These are phyloP conservation scores for Massarina eburnea DNA, from an alignment of 2,329 filamentous ascomycete genomes.

Conservation along the genomic window DNA sequence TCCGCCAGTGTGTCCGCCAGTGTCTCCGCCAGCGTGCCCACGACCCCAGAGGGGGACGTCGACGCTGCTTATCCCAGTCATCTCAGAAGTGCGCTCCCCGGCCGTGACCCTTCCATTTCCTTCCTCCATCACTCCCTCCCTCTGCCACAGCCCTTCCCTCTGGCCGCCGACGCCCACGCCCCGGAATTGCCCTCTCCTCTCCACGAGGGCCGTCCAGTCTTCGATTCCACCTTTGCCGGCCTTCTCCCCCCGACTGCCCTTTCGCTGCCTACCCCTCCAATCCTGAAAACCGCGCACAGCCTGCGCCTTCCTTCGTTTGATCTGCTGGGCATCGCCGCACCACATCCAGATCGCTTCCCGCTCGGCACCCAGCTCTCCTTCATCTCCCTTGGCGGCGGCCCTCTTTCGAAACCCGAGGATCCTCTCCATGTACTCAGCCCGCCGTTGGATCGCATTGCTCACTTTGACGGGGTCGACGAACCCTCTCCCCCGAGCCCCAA, in stretches of 20 bases:
- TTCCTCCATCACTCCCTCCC: constrained; percentile 33
- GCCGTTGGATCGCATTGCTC: constrained; percentile 18
- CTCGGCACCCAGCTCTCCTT: constrained; percentile 29
- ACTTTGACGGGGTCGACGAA: constrained; percentile 20
- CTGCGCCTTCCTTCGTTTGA: constrained; percentile 59
- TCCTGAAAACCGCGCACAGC: constrained; percentile 36
- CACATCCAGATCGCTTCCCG: constrained; percentile 46
- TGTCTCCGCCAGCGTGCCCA: constrained; percentile 4
- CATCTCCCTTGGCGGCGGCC: constrained; percentile 37
- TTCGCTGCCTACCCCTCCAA: constrained; percentile 34
- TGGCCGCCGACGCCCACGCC: constrained; percentile 22
- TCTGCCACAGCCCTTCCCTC: constrained; percentile 32
- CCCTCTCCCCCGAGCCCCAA: constrained; percentile 18
- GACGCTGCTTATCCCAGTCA: constrained; percentile 9
- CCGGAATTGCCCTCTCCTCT: constrained; percentile 26
- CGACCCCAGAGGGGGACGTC: constrained; percentile 13
- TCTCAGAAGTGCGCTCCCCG: no score
- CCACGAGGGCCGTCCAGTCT: constrained; percentile 26
- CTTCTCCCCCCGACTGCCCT: constrained; percentile 30
- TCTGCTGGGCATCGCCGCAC: constrained; percentile 52
- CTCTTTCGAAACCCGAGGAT: constrained; percentile 43
- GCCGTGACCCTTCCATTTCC: constrained; percentile 14
- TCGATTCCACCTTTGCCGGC: constrained; percentile 29
- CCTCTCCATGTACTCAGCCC: constrained; percentile 45
- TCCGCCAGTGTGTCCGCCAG: background rate